phyloP scores from a whole-genome alignment of 768 basidiomycete genomes.

The Xerocomellus dryophilus region DNA sequence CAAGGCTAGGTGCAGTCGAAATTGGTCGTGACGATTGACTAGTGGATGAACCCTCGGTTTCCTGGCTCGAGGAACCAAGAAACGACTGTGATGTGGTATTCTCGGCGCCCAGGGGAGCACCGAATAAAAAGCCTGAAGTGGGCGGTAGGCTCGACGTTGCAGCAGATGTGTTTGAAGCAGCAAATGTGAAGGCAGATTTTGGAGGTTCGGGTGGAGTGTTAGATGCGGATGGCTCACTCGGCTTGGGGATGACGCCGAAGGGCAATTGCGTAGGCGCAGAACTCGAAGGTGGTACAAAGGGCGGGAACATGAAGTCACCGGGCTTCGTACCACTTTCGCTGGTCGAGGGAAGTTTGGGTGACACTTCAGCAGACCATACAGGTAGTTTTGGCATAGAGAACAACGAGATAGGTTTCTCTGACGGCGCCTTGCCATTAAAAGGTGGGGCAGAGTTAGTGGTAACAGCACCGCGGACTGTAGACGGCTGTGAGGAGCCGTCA shows the following conservation, averaged over 20 bases:
- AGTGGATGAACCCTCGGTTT: slow-evolving; percentile 5
- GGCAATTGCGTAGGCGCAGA: slow-evolving; percentile 8
- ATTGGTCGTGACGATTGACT: slow-evolving; percentile 9
- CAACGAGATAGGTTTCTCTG: slow-evolving; percentile 17
- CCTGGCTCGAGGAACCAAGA: slow-evolving; percentile 10
- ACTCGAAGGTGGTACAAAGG: slow-evolving; percentile 20
- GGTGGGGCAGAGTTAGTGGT: slow-evolving; percentile 12
- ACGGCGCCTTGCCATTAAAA: slow-evolving; percentile 7
- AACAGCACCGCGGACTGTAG: slow-evolving; percentile 1
- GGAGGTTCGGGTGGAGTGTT: slow-evolving; percentile 17
- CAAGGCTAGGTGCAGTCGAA: slow-evolving; percentile 15
- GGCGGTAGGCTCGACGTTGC: slow-evolving; percentile 7
- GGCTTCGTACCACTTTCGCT: slow-evolving; percentile 20
- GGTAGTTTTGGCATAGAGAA: slow-evolving; percentile 38
- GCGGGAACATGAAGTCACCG: slow-evolving; percentile 26
- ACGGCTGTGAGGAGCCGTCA: slow-evolving; percentile 33
- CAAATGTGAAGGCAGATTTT: slow-evolving; percentile 32
- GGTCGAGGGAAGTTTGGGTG: slow-evolving; percentile 9
- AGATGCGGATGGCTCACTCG: slow-evolving; percentile 16
- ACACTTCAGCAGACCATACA: slow-evolving; percentile 16
- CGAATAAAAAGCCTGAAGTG: slow-evolving; percentile 21
- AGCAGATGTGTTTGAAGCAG: slow-evolving; percentile 6
- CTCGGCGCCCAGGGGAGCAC: slow-evolving; percentile 6
- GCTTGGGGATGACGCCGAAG: slow-evolving; percentile 19
- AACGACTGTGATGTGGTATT: slow-evolving; percentile 5